Evolutionary conservation across 352 stramenopile genomes (phyloP), one percentile per base, ranked within the genome.

Genomic region (Albugo laibachii): DNA sequence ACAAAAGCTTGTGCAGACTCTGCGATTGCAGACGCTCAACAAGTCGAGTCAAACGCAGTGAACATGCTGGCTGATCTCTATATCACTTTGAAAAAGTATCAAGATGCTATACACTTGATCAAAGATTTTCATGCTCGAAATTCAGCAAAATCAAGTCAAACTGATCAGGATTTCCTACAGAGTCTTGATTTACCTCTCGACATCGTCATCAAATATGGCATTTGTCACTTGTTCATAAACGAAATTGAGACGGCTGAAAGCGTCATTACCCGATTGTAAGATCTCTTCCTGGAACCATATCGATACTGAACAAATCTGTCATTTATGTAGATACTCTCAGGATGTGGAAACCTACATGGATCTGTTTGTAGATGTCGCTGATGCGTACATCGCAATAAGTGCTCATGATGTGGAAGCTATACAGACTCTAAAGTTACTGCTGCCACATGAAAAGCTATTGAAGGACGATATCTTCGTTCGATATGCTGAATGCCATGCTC

Each of bases 31-130:
- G 74, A 84, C 20, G 63, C 71, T n/a, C 16, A 43, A 43, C 16
- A 43, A 43, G 3, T 8, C 8, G 78, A 88, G 41, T 66, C 87
- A 0, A 86, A 87, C 36, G 78, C 78, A 1, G 66, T 88, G n/a
- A 91, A 91, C 59, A 91, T 91, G 78, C 67, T 91, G 8, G 69
- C 75, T 0, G 78, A 91, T 47, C 50, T 92, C 49, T 87, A 84
- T 50, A 92, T 92, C 53, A 84, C 75, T 21, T 59, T 88, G 10
- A 83, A 81, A 49, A 83, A 84, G 35, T 92, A 83, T 55, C 65
- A 66, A 2, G 69, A 85, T 24, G 75, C 78, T 15, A 83, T 92
- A 50, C 52, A 67, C 18, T 69, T 86, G 18, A 88, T 92, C 34
- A 66, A 88, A 35, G 61, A 82, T 18, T 62, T 88, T 4, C 69